Evolutionary conservation across 805 yeast species (phyloP).

Genomic region (Tetrapisispora arboricola): DNA sequence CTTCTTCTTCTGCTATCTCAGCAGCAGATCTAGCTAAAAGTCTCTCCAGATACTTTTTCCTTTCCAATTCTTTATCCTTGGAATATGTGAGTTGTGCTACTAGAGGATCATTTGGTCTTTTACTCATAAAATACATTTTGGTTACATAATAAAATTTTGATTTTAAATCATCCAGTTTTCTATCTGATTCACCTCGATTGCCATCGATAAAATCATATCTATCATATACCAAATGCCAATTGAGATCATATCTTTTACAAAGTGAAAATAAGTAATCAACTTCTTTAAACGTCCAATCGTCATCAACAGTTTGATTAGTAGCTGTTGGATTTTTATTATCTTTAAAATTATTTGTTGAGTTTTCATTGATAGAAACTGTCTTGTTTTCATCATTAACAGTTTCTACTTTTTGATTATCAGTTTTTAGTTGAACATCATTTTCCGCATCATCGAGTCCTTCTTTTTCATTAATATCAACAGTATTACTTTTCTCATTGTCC

Average conservation of each 20-base stretch:
- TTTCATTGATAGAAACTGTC: too few species aligned
- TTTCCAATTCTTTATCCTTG: slow-evolving; percentile 58
- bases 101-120: slow-evolving; percentile 38
- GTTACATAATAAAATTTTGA: slow-evolving; percentile 69
- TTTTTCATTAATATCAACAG: not conserved
- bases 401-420: not conserved
- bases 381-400: not conserved
- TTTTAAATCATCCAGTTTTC: slow-evolving; percentile 71
- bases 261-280: slow-evolving; percentile 68
- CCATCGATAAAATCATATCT: slow-evolving; percentile 33
- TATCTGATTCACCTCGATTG: slow-evolving; percentile 8
- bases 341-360: slow-evolving; percentile 14
- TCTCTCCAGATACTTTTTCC: slow-evolving; percentile 72
- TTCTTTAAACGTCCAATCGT: slow-evolving; percentile 64
- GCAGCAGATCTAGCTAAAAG: slow-evolving; percentile 82
- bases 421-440: too few species aligned
- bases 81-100: slow-evolving; percentile 60
- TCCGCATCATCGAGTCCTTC: not conserved
- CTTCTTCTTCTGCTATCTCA: slow-evolving; percentile 96
- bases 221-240: slow-evolving; percentile 61
- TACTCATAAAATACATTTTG: slow-evolving; percentile 39
- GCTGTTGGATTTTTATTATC: slow-evolving; percentile 1
- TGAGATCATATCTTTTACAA: slow-evolving; percentile 40
- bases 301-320: slow-evolving; percentile 8
- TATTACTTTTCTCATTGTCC: too few species aligned